Base-by-base conservation (phyloP, 2,329 filamentous ascomycete genomes). In the Apiospora malaysiana region DNA sequence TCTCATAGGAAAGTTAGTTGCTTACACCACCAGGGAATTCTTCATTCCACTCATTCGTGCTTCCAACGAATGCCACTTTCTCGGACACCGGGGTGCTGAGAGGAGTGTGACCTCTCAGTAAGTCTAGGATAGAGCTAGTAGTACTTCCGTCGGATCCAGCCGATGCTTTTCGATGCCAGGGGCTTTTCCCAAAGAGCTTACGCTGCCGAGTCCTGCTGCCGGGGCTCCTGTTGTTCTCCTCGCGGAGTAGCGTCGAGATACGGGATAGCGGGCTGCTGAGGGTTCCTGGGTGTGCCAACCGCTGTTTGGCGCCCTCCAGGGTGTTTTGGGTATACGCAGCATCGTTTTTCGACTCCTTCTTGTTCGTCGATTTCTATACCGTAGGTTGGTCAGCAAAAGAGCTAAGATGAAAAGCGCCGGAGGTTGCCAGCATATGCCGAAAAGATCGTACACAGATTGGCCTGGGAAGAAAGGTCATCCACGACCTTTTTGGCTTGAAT, bases 101-200 rank as follows among this genome's bases (percentile, higher is more conserved):
- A 1, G 80, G 81, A 5, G 81, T 82, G 32, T 74, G 74, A 21
- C 81, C 82, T n/a, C 78, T 79, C 47, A 85, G 76, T 6, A 83
- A 75, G 12, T 83, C 81, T 40, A 80, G 78, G 10, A 85, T 73
- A 4, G 84, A 85, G 72, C 83, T 85, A 12, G 82, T 78, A n/a
- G 80, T 78, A 68, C 80, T 85, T 71, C 74, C 80, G 27, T 77
- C 74, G 0, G 84, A 84, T 4, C 79, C 79, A 9, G 69, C 76
- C 0, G 83, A 85, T 23, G 78, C 74, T 70, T 82, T 84, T 4
- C 81, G 80, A 56, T 79, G 77, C 82, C 83, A 85, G 2, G 82
- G 81, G 12, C 81, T 79, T 51, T 77, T 83, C 6, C 81, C 79
- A 68, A 86, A 85, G 9, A 85, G 74, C 67, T 80, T 85, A 25